Percentiles rank a stretch among this genome's conserved stretches.
phyloP scores from a whole-genome alignment of 2,329 filamentous ascomycete genomes.

The Fusarium mexicanum region DNA sequence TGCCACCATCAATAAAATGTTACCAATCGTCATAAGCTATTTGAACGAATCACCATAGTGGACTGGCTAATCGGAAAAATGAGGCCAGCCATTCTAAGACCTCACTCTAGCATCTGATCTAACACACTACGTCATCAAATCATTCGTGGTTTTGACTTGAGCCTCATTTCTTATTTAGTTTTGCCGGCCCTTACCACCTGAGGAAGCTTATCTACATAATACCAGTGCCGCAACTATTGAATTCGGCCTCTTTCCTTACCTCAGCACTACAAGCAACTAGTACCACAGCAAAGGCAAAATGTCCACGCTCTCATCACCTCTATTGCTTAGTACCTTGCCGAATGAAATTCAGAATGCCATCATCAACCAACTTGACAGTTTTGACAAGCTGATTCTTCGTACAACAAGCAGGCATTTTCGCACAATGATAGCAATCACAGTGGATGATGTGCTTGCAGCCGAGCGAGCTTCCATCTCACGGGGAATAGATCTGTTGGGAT shows the following conservation, averaged over 20 bases:
- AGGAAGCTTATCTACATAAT: not conserved
- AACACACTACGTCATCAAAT: not conserved
- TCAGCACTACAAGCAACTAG: not conserved
- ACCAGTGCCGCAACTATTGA: not conserved
- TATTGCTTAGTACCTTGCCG: not conserved
- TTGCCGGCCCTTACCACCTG: rapidly evolving
- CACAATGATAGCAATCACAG: not conserved
- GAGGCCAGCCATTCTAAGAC: not conserved
- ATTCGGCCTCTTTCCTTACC: not conserved
- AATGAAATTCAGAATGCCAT: not conserved
- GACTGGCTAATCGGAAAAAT: not conserved
- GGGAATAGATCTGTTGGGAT: not conserved
- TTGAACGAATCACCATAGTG: not conserved
- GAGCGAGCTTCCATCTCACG: not conserved
- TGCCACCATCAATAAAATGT: not conserved
- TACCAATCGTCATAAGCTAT: not conserved
- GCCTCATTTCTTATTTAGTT: rapidly evolving
- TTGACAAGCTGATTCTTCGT: not conserved
- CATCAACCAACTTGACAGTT: not conserved
- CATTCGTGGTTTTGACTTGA: not conserved
- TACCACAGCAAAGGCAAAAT: not conserved
- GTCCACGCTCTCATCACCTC: not conserved
- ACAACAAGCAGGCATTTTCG: not conserved
- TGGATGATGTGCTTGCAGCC: not conserved
- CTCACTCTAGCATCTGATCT: not conserved